Evolutionary conservation across 2,329 filamentous ascomycete genomes (phyloP), one percentile per base, ranked within the genome.

Genomic region (Paraphaeosphaeria sporulosa): DNA sequence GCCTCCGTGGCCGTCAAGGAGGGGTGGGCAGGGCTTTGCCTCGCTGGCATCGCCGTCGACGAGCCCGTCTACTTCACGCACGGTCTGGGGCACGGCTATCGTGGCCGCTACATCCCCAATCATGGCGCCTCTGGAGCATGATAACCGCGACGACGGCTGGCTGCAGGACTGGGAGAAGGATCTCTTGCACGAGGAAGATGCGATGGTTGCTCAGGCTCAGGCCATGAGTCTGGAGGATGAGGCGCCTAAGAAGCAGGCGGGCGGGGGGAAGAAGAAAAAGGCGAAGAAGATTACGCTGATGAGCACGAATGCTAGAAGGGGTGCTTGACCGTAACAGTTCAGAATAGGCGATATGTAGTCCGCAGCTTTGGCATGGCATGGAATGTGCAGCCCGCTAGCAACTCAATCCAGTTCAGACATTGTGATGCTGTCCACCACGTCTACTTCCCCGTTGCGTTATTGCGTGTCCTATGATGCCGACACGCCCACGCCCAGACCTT

Each of bases 11-110:
- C 74, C 74, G 12, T 82, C 85, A 4, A 84, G 87, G 10, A 86
- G 86, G 0, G 85, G 86, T 0, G 85, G 86, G 42, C 69, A 78
- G 47, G 75, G 75, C 17, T 93, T 92, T 68, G 85, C 85, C 36
- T 86, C 87, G 2, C 79, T 96, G 23, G 90, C 91, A 0, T 90
- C 89, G 1, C 89, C 94, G 67, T 94, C 92, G 4, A 94, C 91
- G 1, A 96, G 91, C 63, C 93, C 94, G 0, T 89, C 87, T 7
- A 87, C 88, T 0, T 83, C 86, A 43, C 89, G 88, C 63, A 98
- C 94, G 0, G 92, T 98, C 0, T 98, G 94, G 94, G 94, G 94
- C n/a, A 98, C 94, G 0, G 84, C 86, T 3, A 87, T 86, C 0
- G 80, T 96, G 2, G 72, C 81, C 27, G 62, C 87, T 0, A 80